Evolutionary conservation across 495 filamentous ascomycete genomes (phyloP), one percentile per base, ranked within the genome.

Genomic region (Hypoxylon subgilvum): DNA sequence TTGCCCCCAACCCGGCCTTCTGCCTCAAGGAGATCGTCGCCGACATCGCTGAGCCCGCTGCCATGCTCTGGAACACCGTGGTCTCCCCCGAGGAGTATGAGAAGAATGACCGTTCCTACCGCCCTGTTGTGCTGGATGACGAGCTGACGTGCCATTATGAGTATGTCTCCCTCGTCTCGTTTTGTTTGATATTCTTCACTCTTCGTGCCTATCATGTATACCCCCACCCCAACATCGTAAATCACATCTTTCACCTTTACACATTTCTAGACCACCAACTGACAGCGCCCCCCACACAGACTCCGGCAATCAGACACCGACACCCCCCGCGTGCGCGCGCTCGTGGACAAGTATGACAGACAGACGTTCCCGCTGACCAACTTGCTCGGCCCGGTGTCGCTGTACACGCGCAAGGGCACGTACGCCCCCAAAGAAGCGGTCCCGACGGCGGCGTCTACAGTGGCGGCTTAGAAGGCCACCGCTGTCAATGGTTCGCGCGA

Each of bases 21-120:
- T 63, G 60, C 43, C 16, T 53, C 35, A 57, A 53, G 48, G 60
- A 63, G 60, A 22, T 63, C 53, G 43, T 63, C 2, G 60, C 60
- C 12, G 60, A 63, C 12, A 23, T 49, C 10, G 52, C 38, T 6
- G 18, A 48, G 17, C 60, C 60, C 5, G 60, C 60, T 3, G 53
- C 48, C 36, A 63, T 63, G 60, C 53, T 63, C 48, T 63, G 60
- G 53, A 17, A 27, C 25, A 47, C 48, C 19, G 42, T 63, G 1
- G 13, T 32, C 13, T 25, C 25, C 3, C 48, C 52, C 25, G 48
- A 53, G 13, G 53, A 63, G n/a, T 8, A 1, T 8, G 52, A 57
- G n/a, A 25, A 3, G 9, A 3, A 5, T 3, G 43, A 10, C 1
- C 16, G 38, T 27, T 44, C 31, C 14, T 2, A n/a, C 7, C 16